Evolutionary conservation across 2,329 filamentous ascomycete species (phyloP).

Genomic region (Dothideomycetes sp.): DNA sequence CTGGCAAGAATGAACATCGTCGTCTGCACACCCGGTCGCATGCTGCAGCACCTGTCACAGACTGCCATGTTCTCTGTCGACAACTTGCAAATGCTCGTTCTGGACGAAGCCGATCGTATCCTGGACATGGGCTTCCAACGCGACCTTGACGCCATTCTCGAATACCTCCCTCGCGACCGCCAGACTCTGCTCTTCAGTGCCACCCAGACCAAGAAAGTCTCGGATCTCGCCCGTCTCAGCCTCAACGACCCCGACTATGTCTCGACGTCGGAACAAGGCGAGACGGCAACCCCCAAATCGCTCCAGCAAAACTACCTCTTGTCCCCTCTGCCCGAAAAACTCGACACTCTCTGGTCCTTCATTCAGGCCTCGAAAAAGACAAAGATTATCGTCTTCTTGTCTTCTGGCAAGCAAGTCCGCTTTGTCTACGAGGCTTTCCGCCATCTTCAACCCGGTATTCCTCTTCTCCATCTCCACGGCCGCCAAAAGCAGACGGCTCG

Average conservation of each 20-base stretch:
- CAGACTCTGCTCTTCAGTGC: conserved; percentile 95
- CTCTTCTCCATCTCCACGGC: conserved; percentile 84
- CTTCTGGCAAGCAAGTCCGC: conserved; percentile 89
- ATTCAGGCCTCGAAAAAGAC: conserved; percentile 82
- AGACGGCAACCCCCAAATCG: conserved; percentile 68
- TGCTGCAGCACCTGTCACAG: conserved; percentile 92
- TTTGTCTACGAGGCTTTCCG: conserved; percentile 92
- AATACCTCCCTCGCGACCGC: conserved; percentile 74
- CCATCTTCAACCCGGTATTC: conserved; percentile 87
- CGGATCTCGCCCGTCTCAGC: conserved; percentile 80
- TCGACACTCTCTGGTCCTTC: conserved; percentile 89
- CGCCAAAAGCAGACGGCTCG: conserved; percentile 86
- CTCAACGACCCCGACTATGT: conserved; percentile 90
- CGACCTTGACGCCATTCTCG: conserved; percentile 83
- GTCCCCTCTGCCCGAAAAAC: conserved; percentile 75
- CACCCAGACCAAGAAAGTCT: conserved; percentile 90
- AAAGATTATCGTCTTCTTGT: conserved; percentile 93
- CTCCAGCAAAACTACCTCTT: conserved; percentile 88
- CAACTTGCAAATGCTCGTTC: conserved; percentile 82
- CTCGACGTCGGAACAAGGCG: conserved; percentile 77
- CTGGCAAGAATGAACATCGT: conserved; percentile 91
- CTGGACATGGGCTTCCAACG: conserved; percentile 95
- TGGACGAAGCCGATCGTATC: conserved; percentile 94
- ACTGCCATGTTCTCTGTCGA: conserved; percentile 83
- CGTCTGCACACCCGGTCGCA: conserved; percentile 87